These are phyloP conservation scores for Aspergillus tubingensis DNA, from an alignment of 2,329 filamentous ascomycete species.

Conservation along the genomic window DNA sequence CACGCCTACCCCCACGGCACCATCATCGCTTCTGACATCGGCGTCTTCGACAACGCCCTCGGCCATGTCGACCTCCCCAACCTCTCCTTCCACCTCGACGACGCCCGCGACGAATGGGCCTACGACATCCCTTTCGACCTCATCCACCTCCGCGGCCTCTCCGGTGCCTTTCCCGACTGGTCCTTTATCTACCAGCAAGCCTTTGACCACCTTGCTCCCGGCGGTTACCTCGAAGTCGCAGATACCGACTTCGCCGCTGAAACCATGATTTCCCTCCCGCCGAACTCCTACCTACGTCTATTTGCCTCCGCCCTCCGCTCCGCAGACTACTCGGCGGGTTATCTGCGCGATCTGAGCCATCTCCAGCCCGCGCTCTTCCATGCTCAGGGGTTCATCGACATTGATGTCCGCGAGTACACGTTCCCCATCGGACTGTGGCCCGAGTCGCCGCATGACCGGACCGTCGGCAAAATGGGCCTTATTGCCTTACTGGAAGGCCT, in stretches of 20 bases:
- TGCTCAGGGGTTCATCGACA: slow-evolving; percentile 48
- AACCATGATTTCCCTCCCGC: slow-evolving; percentile 23
- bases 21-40: slow-evolving; percentile 50
- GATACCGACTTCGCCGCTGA: slow-evolving; percentile 41
- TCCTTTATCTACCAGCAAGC: slow-evolving; percentile 48
- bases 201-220: slow-evolving; percentile 47
- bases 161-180: slow-evolving; percentile 53
- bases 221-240: slow-evolving; percentile 51
- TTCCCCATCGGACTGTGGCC: slow-evolving; percentile 44
- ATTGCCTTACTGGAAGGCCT: slow-evolving; percentile 44
- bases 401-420: slow-evolving; percentile 40
- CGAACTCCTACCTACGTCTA: slow-evolving; percentile 37
- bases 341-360: slow-evolving; percentile 46
- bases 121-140: slow-evolving; percentile 53
- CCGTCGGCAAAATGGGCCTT: slow-evolving; percentile 46
- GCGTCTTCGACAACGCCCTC: slow-evolving; percentile 46
- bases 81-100: slow-evolving; percentile 53
- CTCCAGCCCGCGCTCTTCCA: slow-evolving; percentile 43
- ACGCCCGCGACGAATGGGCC: slow-evolving; percentile 51
- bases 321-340: slow-evolving; percentile 44
- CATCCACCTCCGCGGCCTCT: slow-evolving; percentile 52
- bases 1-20: slow-evolving; percentile 46
- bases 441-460: slow-evolving; percentile 33
- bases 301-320: slow-evolving; percentile 37
- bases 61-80: slow-evolving; percentile 39